Base-by-base conservation (phyloP, 2,329 filamentous ascomycete species). In the Neurospora sp. region DNA sequence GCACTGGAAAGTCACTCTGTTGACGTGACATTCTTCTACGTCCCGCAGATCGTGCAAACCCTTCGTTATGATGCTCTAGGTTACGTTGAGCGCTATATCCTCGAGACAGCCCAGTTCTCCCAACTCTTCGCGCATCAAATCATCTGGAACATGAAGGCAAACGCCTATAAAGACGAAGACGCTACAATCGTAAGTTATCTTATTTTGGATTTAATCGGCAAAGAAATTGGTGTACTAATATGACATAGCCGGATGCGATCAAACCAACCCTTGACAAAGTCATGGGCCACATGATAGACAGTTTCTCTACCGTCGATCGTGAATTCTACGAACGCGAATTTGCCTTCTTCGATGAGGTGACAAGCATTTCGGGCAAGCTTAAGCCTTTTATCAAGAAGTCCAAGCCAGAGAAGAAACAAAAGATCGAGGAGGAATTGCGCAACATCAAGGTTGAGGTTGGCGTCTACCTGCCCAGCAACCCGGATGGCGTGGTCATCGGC, bases 81-180 rank as follows among this genome's bases (percentile, higher is more conserved):
- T 70, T 99, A 99, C 77, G 94, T 97, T 2, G 93, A 97, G 80
- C 88, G 95, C 66, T 99, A 97, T 78, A 98, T 99, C 69, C 85
- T 98, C 17, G 96, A 99, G 81, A 97, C 96, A 0, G 96, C 94
- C 1, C 95, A 96, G 76, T 94, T 97, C 77, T 98, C 96, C n/a
- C 96, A 98, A 79, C 83, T 98, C 9, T 99, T 99, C 80, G 95
- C 96, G 2, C 96, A 99, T 79, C 96, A 99, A 77, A 98, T 99
- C 74, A 99, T 99, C 78, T 99, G 96, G 96, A 99, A 99, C 79
- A 99, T 99, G 91, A 99, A 98, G 79, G 96, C 96, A 39, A 99
- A 99, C 79, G 92, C 94, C 1, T 99, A 92, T 85, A 99, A 97
- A 79, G 96, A 99, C 74, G 95, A 99, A 76, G 93, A 97, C 74